These are phyloP conservation scores for Terana coerulea DNA, from an alignment of 768 basidiomycete genomes.

Conservation along the genomic window DNA sequence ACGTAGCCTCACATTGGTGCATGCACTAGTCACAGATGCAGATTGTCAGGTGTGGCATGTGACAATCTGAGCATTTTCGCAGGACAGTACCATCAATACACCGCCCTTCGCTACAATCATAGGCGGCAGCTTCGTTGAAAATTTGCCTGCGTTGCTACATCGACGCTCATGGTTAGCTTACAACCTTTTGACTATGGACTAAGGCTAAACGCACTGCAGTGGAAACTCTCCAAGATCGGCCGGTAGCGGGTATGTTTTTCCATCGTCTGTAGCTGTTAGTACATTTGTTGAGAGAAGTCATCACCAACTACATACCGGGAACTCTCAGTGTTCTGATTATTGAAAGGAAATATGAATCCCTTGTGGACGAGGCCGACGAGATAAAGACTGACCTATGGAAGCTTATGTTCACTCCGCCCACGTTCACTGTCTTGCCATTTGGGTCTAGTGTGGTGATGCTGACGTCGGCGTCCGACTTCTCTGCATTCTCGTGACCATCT, in stretches of 20 bases:
- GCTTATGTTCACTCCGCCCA: constrained; percentile 3
- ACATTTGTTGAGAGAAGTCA: background rate
- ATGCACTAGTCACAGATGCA: constrained; percentile 15
- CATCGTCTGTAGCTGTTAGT: background rate
- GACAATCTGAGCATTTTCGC: background rate
- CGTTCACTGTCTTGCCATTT: background rate
- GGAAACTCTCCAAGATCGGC: constrained; percentile 23
- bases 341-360: background rate
- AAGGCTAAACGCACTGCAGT: constrained; percentile 22
- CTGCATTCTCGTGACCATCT: background rate
- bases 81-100: constrained; percentile 20
- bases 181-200: background rate
- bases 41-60: background rate
- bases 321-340: background rate
- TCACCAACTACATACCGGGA: background rate
- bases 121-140: constrained; percentile 15
- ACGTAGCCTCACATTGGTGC: constrained; percentile 29
- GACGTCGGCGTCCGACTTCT: background rate
- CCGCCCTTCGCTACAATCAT: constrained; percentile 23
- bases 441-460: background rate
- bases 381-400: constrained; percentile 3
- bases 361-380: background rate
- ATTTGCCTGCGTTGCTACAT: constrained; percentile 18
- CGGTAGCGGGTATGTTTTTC: constrained; percentile 20
- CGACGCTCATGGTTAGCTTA: background rate